Evolutionary conservation across 306 rosid genomes (phyloP).

Genomic region (Vigna radiata): DNA sequence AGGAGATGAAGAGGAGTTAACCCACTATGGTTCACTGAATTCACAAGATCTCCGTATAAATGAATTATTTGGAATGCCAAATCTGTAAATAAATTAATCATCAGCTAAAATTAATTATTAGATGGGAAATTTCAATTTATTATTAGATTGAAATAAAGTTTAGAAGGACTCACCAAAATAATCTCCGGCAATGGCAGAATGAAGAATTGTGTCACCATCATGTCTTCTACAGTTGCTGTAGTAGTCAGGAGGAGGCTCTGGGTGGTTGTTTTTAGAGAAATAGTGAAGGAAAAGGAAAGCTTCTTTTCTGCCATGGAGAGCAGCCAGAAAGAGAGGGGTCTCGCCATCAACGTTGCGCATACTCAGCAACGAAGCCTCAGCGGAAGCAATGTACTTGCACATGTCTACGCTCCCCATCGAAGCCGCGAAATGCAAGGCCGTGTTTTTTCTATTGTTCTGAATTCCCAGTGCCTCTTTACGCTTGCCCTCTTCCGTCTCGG

Average conservation of each 20-base stretch:
- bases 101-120: background rate
- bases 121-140: too few relatives aligned
- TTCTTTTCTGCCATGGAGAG: slow-evolving; percentile 48
- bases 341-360: slow-evolving; percentile 50
- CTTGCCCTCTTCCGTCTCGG: background rate
- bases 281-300: slow-evolving; percentile 55
- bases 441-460: slow-evolving; percentile 42
- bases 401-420: slow-evolving; percentile 41
- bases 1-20: slow-evolving; percentile 66
- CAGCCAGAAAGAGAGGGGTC: slow-evolving; percentile 68
- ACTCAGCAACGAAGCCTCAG: background rate
- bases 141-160: too few relatives aligned
- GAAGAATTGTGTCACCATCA: slow-evolving; percentile 61
- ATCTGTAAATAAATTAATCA: slow-evolving; percentile 44
- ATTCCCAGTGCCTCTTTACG: background rate
- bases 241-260: background rate
- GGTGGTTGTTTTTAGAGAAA: background rate
- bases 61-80: slow-evolving; percentile 67
- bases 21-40: slow-evolving; percentile 44
- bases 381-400: slow-evolving; percentile 42
- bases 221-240: slow-evolving; percentile 45
- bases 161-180: slow-evolving; percentile 40
- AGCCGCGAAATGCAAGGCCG: slow-evolving; percentile 61
- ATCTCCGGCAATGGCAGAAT: slow-evolving; percentile 52
- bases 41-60: slow-evolving; percentile 46